Evolutionary conservation across 805 yeast genomes (phyloP).

Genomic region (Tetrapisispora taiwanensis): DNA sequence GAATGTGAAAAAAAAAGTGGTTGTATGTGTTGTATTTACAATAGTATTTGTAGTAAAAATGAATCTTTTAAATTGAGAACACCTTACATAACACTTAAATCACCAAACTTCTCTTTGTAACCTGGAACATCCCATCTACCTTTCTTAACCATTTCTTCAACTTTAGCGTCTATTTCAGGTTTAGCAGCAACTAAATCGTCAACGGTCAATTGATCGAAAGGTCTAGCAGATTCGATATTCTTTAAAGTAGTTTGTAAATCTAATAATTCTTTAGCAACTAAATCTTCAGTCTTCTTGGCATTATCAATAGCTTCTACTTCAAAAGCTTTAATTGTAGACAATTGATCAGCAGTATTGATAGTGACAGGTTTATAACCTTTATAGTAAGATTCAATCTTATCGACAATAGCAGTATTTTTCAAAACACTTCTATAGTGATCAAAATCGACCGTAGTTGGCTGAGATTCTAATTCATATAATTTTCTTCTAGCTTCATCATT

Average conservation of each 20-base stretch:
- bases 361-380: slow-evolving; percentile 70
- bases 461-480: slow-evolving; percentile 57
- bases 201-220: slow-evolving; percentile 92
- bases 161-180: slow-evolving; percentile 97
- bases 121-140: slow-evolving; percentile 98
- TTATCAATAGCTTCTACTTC: slow-evolving; percentile 93
- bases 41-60: neutral
- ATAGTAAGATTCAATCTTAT: slow-evolving; percentile 71
- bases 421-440: slow-evolving; percentile 66
- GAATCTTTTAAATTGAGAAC: too few species aligned
- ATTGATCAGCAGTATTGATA: slow-evolving; percentile 78
- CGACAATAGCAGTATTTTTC: slow-evolving; percentile 71
- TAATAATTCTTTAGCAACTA: slow-evolving; percentile 76
- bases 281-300: slow-evolving; percentile 85
- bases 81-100: slow-evolving; percentile 73
- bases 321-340: slow-evolving; percentile 85
- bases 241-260: slow-evolving; percentile 80
- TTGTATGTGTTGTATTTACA: neutral
- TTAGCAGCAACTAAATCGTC: slow-evolving; percentile 91
- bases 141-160: slow-evolving; percentile 84
- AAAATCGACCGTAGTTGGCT: slow-evolving; percentile 74
- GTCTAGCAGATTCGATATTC: slow-evolving; percentile 94
- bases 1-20: neutral
- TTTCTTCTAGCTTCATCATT: slow-evolving; percentile 93
- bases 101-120: slow-evolving; percentile 97